phyloP scores from a whole-genome alignment of 257 asterid genomes.

The Forsythia suspensa region DNA sequence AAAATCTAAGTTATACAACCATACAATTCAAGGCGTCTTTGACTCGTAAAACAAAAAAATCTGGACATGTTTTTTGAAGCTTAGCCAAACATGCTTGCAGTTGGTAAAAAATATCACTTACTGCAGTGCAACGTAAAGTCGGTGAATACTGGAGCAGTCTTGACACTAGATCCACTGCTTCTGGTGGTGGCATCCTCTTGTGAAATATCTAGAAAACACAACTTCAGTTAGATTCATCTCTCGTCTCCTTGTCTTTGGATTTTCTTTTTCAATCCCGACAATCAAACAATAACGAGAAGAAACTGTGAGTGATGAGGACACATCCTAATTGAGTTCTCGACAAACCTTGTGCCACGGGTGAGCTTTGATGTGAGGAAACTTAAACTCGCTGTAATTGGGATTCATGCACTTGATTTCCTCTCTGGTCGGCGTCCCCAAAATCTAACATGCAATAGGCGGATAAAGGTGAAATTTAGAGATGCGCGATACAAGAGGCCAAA shows the following conservation, averaged over 20 bases:
- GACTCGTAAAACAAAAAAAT: no score
- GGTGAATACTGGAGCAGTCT: slow-evolving; percentile 95
- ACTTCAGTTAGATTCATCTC: background rate
- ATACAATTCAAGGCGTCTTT: no score
- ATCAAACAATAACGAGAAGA: background rate
- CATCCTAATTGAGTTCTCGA: slow-evolving; percentile 1
- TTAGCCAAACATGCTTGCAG: background rate
- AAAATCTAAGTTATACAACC: no score
- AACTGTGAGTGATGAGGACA: background rate
- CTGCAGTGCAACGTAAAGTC: slow-evolving; percentile 81
- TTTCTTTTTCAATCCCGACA: background rate
- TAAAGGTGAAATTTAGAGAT: background rate
- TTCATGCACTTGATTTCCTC: slow-evolving; percentile 98
- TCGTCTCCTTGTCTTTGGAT: background rate
- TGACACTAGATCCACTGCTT: slow-evolving; percentile 82
- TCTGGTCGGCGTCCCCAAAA: slow-evolving; percentile 89
- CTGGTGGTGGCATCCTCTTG: slow-evolving; percentile 70
- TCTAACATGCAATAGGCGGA: slow-evolving; percentile 33
- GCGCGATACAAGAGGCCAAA: background rate
- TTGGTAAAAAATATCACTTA: slow-evolving; percentile 34
- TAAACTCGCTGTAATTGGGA: slow-evolving; percentile 79
- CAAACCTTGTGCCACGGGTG: slow-evolving; percentile 96
- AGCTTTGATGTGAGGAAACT: slow-evolving; percentile 92
- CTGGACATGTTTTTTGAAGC: background rate
- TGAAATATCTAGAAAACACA: slow-evolving; percentile 52